Evolutionary conservation across 768 basidiomycete genomes (phyloP).

Genomic region (Hemileccinum impolitum): DNA sequence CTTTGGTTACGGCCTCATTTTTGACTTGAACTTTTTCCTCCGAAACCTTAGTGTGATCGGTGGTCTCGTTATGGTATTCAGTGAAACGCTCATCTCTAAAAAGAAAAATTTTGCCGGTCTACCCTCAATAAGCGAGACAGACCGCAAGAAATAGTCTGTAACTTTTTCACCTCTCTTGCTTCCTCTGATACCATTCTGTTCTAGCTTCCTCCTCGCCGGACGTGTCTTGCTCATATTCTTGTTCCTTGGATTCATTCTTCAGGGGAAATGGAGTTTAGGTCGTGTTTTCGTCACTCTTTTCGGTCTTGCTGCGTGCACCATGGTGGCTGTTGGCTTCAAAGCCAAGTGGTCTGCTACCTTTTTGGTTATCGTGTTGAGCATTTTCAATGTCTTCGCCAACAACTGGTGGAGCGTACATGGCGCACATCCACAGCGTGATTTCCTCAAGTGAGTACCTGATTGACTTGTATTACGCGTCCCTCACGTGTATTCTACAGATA

Average conservation of each 20-base stretch:
- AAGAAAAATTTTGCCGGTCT: slow-evolving; percentile 90
- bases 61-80: slow-evolving; percentile 98
- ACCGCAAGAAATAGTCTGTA: slow-evolving; percentile 96
- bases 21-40: slow-evolving; percentile 99
- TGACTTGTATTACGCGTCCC: slow-evolving; percentile 1
- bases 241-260: slow-evolving; percentile 95
- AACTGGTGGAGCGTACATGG: slow-evolving; percentile 97
- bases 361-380: slow-evolving; percentile 84
- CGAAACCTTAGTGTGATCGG: slow-evolving; percentile 98
- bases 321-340: slow-evolving; percentile 99
- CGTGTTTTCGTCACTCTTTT: slow-evolving; percentile 86
- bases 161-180: not conserved
- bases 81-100: slow-evolving; percentile 86
- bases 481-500: slow-evolving; percentile 54
- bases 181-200: slow-evolving; percentile 1
- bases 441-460: slow-evolving; percentile 77
- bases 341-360: slow-evolving; percentile 98
- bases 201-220: slow-evolving; percentile 93
- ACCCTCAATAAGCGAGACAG: slow-evolving; percentile 86
- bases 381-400: slow-evolving; percentile 98
- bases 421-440: slow-evolving; percentile 93
- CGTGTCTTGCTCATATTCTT: slow-evolving; percentile 98
- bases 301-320: slow-evolving; percentile 87
- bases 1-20: slow-evolving; percentile 98
- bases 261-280: slow-evolving; percentile 85